These are phyloP conservation scores for Xylariaceae sp. DNA, from an alignment of 2,329 filamentous ascomycete species.

Conservation along the genomic window DNA sequence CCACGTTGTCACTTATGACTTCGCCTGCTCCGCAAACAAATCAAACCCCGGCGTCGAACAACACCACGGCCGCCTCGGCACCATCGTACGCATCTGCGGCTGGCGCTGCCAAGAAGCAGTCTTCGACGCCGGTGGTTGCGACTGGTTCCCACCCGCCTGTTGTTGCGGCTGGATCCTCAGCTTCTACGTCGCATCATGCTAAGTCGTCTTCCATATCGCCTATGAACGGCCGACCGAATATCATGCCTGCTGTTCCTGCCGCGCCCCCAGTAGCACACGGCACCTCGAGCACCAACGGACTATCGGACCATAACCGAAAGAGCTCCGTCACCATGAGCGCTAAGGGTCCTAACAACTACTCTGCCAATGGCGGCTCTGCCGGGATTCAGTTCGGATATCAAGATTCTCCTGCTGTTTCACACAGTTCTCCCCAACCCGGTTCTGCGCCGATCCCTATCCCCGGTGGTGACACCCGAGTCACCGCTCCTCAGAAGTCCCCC, in stretches of 20 bases:
- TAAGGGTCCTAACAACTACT: constrained; percentile 74
- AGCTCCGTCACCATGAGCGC: constrained; percentile 90
- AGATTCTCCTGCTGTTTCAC: constrained; percentile 67
- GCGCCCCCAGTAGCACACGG: constrained; percentile 67
- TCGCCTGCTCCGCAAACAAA: constrained; percentile 60
- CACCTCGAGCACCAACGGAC: constrained; percentile 70
- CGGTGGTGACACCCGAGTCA: constrained; percentile 70
- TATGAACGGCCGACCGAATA: constrained; percentile 81
- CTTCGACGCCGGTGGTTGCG: constrained; percentile 63
- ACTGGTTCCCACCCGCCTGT: constrained; percentile 58
- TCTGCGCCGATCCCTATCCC: constrained; percentile 66
- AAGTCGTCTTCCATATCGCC: constrained; percentile 71
- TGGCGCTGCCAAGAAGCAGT: constrained; percentile 64
- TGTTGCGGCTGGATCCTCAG: constrained; percentile 58
- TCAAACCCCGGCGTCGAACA: constrained; percentile 59
- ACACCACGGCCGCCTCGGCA: constrained; percentile 58
- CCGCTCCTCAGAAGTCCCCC: constrained; percentile 85
- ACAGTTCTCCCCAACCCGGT: constrained; percentile 66
- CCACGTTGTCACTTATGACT: constrained; percentile 57
- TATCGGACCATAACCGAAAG: constrained; percentile 74
- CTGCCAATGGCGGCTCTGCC: constrained; percentile 76
- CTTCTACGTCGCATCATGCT: constrained; percentile 59
- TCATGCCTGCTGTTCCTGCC: constrained; percentile 68
- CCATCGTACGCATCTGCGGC: constrained; percentile 70
- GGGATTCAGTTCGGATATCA: constrained; percentile 82